A percentile compares a stretch with the other conserved stretches of the same genome.
phyloP scores from a whole-genome alignment of 2,329 filamentous ascomycete genomes.

The Trichoderma breve region DNA sequence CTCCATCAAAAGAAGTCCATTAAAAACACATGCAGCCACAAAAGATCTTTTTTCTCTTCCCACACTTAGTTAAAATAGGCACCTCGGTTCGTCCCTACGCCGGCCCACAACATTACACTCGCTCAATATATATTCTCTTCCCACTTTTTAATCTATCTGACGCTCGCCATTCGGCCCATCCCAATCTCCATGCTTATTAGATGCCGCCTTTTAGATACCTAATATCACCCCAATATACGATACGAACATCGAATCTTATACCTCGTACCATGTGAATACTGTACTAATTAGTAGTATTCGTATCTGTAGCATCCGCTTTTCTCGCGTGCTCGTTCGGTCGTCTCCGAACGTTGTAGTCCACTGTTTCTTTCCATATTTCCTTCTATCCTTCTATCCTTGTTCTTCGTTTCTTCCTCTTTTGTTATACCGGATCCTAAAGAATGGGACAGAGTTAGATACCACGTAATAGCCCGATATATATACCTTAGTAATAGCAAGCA shows the following conservation, averaged over 20 bases:
- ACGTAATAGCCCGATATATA: neutral
- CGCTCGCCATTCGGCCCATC: conserved; percentile 1
- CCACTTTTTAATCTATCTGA: conserved; percentile 14
- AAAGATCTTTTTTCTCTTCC: neutral
- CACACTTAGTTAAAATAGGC: neutral
- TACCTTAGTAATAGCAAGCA: neutral
- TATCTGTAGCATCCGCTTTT: neutral
- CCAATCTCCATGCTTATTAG: conserved; percentile 2
- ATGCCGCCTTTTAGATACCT: neutral
- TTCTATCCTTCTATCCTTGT: neutral
- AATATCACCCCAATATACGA: neutral
- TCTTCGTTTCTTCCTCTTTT: neutral
- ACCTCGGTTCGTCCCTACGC: conserved; percentile 1
- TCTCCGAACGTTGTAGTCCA: neutral
- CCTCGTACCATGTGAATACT: neutral
- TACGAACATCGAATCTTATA: neutral
- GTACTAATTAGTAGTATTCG: neutral
- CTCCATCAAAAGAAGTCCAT: neutral
- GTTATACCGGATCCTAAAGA: neutral
- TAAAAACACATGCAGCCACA: neutral
- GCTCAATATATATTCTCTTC: neutral
- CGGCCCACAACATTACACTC: neutral
- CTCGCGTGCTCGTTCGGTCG: neutral
- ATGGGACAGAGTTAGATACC: neutral
- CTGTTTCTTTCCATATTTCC: neutral